Percentiles rank a stretch among this genome's conserved stretches.
Evolutionary conservation across 495 filamentous ascomycete species (phyloP).

Genomic region (Penicillium canariense): DNA sequence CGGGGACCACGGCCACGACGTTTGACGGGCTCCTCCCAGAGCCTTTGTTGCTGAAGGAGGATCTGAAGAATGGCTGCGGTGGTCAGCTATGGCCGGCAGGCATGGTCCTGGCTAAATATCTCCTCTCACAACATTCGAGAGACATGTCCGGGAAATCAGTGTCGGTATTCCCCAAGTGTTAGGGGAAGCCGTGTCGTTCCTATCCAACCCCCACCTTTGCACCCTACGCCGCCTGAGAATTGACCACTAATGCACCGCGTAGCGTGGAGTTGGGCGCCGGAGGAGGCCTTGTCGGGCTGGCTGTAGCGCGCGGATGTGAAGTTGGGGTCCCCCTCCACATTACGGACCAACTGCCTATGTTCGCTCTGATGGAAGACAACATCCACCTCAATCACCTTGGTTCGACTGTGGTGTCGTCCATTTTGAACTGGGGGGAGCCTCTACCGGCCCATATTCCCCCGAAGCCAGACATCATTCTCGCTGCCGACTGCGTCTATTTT

Average conservation of each 20-base stretch:
- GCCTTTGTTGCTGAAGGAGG: conserved; percentile 76
- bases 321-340: conserved; percentile 56
- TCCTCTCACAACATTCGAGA: conserved; percentile 65
- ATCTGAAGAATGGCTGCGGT: conserved; percentile 82
- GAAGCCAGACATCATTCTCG: conserved; percentile 74
- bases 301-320: conserved; percentile 38
- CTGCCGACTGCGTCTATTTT: conserved; percentile 96
- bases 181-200: not conserved
- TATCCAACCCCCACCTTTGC: not conserved
- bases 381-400: conserved; percentile 72
- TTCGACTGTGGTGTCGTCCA: conserved; percentile 53
- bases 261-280: conserved; percentile 93
- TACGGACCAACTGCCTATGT: conserved; percentile 85
- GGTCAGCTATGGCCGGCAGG: conserved; percentile 94
- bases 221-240: conserved; percentile 2
- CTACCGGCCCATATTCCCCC: conserved; percentile 34
- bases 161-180: conserved; percentile 52
- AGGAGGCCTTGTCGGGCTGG: conserved; percentile 75
- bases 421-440: conserved; percentile 73
- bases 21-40: conserved; percentile 71
- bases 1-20: conserved; percentile 59
- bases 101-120: conserved; percentile 78
- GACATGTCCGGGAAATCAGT: conserved; percentile 64
- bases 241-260: conserved; percentile 6
- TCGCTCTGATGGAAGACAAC: conserved; percentile 78